A percentile compares a stretch with the other conserved stretches of the same genome.
phyloP scores from a whole-genome alignment of 2,329 filamentous ascomycete species.

The Sclerotinia nivalis region DNA sequence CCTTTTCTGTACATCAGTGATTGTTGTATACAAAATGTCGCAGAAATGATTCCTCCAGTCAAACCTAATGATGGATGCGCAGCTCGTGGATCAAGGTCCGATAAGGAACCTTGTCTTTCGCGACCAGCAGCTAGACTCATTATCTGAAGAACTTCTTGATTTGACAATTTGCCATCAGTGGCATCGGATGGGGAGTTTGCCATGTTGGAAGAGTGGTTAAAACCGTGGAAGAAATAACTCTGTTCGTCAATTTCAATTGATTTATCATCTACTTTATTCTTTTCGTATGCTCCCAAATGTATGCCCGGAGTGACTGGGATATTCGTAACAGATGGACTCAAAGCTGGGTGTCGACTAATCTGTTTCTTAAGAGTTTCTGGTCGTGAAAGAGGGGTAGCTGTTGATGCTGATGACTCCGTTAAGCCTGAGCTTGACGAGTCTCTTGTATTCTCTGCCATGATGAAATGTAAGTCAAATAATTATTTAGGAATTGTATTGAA shows the following conservation, averaged over 20 bases:
- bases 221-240: conserved; percentile 36
- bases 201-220: conserved; percentile 31
- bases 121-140: conserved; percentile 44
- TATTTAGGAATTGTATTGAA: background rate
- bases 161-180: conserved; percentile 43
- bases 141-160: conserved; percentile 47
- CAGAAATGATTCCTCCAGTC: conserved; percentile 66
- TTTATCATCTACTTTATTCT: conserved; percentile 21
- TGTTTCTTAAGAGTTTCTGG: conserved; percentile 25
- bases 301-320: conserved; percentile 40
- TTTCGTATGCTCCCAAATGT: conserved; percentile 31
- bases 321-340: conserved; percentile 34
- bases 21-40: conserved; percentile 64
- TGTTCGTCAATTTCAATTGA: conserved; percentile 12
- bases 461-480: conserved; percentile 10
- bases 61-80: conserved; percentile 58
- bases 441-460: conserved; percentile 21
- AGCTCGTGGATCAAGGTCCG: conserved; percentile 53
- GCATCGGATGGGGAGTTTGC: conserved; percentile 37
- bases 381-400: background rate
- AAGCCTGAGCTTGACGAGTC: conserved; percentile 18
- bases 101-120: conserved; percentile 48
- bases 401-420: background rate
- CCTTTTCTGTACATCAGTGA: conserved; percentile 58
- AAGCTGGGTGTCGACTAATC: conserved; percentile 37